A percentile compares a stretch with the other conserved stretches of the same genome.
Conservation (phyloP, 768 basidiomycete species). For the Calocybe gangraenosa region DNA sequence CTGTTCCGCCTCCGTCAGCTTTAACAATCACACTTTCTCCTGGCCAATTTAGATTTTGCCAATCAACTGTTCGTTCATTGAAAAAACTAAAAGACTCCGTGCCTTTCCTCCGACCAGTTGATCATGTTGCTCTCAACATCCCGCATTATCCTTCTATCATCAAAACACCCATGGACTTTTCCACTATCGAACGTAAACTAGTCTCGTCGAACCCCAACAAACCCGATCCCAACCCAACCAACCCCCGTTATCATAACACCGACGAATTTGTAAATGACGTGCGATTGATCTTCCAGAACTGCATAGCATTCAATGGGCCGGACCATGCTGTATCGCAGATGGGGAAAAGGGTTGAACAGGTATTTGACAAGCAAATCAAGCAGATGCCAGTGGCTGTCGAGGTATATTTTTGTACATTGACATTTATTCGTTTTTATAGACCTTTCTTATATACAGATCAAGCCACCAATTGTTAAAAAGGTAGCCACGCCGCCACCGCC, state of each 20-base stretch:
- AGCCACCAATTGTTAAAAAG: conserved; percentile 43
- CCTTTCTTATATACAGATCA: conserved; percentile 22
- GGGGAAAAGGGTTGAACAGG: conserved; percentile 77
- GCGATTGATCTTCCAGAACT: conserved; percentile 85
- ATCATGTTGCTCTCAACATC: conserved; percentile 74
- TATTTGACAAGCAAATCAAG: conserved; percentile 86
- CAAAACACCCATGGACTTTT: conserved; percentile 91
- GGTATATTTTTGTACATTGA: conserved; percentile 39
- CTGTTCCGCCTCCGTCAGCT: conserved; percentile 27
- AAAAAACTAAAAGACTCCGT: conserved; percentile 83
- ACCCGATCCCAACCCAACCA: conserved; percentile 62
- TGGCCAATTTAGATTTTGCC: conserved; percentile 76
- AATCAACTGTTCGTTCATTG: conserved; percentile 71
- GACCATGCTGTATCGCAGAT: conserved; percentile 77
- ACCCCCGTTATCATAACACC: conserved; percentile 72
- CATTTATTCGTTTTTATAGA: conserved; percentile 1
- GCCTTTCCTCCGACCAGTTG: conserved; percentile 86
- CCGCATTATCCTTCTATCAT: conserved; percentile 89
- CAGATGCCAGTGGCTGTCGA: conserved; percentile 75
- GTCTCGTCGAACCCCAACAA: conserved; percentile 73
- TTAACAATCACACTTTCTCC: conserved; percentile 46
- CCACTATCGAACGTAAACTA: conserved; percentile 89
- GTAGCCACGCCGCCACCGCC: conserved; percentile 45
- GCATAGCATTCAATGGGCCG: conserved; percentile 88
- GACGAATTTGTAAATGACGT: conserved; percentile 86